These are phyloP conservation scores for Alternaria angustiovoidea DNA, from an alignment of 2,329 filamentous ascomycete genomes.

Conservation along the genomic window DNA sequence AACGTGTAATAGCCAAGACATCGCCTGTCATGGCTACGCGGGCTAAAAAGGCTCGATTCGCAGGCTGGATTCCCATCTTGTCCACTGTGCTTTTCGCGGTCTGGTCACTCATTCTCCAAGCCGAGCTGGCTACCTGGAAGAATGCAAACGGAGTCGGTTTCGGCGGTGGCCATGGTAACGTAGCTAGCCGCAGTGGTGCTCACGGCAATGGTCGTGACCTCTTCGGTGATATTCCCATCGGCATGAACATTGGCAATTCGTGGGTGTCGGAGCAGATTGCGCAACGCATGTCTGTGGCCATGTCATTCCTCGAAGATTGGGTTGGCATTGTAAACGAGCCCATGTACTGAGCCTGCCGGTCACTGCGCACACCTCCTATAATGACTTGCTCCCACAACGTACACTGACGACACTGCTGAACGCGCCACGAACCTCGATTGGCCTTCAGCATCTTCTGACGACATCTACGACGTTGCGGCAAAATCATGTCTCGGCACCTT, in stretches of 20 bases:
- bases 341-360: conserved; percentile 17
- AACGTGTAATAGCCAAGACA: not conserved
- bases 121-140: conserved; percentile 19
- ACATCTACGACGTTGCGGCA: not conserved
- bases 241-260: conserved; percentile 25
- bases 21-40: not conserved
- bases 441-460: not conserved
- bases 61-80: conserved; percentile 2
- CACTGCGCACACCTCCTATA: not conserved
- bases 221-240: conserved; percentile 25
- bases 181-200: conserved; percentile 11
- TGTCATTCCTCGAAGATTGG: conserved; percentile 23
- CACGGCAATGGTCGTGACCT: conserved; percentile 31
- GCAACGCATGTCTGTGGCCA: conserved; percentile 13
- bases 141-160: conserved; percentile 21
- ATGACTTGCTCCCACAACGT: not conserved
- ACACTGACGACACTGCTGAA: not conserved
- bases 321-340: conserved; percentile 17
- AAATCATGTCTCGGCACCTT: not conserved
- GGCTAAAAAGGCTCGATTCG: conserved; percentile 3
- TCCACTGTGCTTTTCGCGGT: conserved; percentile 14
- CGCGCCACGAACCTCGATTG: not conserved
- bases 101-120: conserved; percentile 9
- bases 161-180: conserved; percentile 21
- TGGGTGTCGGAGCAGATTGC: conserved; percentile 21